Evolutionary conservation across 345 rosid genomes (phyloP).

Genomic region (Gossypium raimondii): DNA sequence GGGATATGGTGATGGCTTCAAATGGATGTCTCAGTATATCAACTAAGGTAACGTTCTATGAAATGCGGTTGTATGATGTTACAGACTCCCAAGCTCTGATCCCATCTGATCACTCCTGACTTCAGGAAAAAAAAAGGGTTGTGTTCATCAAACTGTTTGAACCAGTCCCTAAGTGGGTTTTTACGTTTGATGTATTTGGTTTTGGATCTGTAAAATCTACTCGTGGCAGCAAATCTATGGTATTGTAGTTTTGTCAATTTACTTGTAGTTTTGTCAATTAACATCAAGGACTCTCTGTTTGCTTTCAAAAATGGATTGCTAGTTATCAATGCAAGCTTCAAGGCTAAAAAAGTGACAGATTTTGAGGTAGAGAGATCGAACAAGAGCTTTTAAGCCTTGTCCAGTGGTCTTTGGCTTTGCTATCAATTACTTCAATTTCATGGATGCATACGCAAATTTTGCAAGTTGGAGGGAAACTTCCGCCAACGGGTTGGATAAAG

Average conservation of each 20-base stretch:
- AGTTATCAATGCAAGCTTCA: too few relatives aligned
- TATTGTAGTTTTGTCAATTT: slow-evolving; percentile 18
- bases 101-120: neutral
- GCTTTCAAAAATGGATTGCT: too few relatives aligned
- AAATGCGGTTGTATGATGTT: neutral
- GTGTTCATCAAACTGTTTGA: slow-evolving; percentile 19
- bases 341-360: too few relatives aligned
- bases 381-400: too few relatives aligned
- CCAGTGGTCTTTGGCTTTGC: too few relatives aligned
- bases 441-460: too few relatives aligned
- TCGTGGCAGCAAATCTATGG: slow-evolving; percentile 22
- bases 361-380: too few relatives aligned
- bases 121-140: neutral
- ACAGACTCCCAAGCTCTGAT: slow-evolving; percentile 5
- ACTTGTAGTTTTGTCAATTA: slow-evolving; percentile 17
- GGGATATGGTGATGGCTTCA: slow-evolving; percentile 84
- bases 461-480: too few relatives aligned
- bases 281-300: too few relatives aligned
- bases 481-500: too few relatives aligned
- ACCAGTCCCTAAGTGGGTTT: slow-evolving; percentile 20
- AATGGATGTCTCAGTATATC: slow-evolving; percentile 78
- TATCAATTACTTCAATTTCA: too few relatives aligned
- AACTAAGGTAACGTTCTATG: slow-evolving; percentile 31
- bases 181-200: slow-evolving; percentile 29
- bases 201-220: slow-evolving; percentile 37